Evolutionary conservation across 176 grass and related monocot species (phyloP), one percentile per base, ranked within the genome.

Genomic region (Musa beccarii): DNA sequence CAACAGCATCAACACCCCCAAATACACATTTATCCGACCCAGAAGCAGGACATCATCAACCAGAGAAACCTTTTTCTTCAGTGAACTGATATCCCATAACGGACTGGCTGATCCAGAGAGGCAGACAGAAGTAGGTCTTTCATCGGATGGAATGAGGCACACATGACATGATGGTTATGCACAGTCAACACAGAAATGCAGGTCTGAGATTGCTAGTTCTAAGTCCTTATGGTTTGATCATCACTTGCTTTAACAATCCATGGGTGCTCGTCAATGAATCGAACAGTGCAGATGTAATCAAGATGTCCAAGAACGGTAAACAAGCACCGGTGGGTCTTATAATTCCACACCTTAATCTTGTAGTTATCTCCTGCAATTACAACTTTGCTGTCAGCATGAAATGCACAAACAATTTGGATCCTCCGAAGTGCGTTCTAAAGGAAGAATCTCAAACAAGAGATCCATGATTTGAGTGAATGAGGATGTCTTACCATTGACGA

Each of bases 301-400:
- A 96, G 86, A 52, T 96, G 92, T 0, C 92, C 92, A 49, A 89
- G 86, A 59, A 96, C 84, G 1, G 92, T 96, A 78, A 96, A 96
- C 11, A 92, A 80, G 89, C 89, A 96, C 49, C 89, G 86, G 79
- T 96, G 92, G 0, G 89, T 96, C 76, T 96, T 96, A 74, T 96
- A 92, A 69, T 92, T 96, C 89, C 89, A 96, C 29, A 96, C 92
- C 75, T 96, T 96, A 49, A 96, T 96, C 78, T 96, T 96, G 67
- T 96, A 96, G 66, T 96, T 89, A 54, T 96, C 92, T 59, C 92
- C 92, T 92, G 80, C 28, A 81, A 74, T 54, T 65, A 81, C 52
- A 75, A 53, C 69, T 65, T 1, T 17, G 75, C 26, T 9, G 20
- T 75, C 59, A 82, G 51, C 7, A 20, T 15, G 1, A 49, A 54